Conservation (phyloP, 352 stramenopile genomes). For the Pythium pyrilobum region DNA sequence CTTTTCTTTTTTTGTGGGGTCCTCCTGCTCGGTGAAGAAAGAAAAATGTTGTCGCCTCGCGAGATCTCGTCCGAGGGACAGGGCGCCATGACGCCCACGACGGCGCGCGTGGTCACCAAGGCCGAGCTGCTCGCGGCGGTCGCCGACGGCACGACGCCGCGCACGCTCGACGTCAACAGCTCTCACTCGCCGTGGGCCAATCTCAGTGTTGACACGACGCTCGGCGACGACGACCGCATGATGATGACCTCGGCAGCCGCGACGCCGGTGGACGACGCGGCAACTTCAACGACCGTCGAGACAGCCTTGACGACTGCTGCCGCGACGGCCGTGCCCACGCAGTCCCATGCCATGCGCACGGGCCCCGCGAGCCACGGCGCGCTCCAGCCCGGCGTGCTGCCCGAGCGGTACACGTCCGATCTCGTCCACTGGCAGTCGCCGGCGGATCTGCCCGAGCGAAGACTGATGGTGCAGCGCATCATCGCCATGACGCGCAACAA, state of each 20-base stretch:
- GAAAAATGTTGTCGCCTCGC: constrained; percentile 31
- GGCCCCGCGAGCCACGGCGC: constrained; percentile 36
- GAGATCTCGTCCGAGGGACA: constrained; percentile 72
- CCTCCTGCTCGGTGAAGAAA: background rate
- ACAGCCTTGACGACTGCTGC: background rate
- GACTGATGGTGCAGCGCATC: constrained; percentile 84
- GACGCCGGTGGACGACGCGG: background rate
- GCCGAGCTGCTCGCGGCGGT: constrained; percentile 23
- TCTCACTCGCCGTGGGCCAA: constrained; percentile 63
- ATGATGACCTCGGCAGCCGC: constrained; percentile 1
- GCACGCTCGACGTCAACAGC: constrained; percentile 39
- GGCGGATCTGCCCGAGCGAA: constrained; percentile 65
- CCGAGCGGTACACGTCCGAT: constrained; percentile 73
- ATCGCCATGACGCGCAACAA: constrained; percentile 83
- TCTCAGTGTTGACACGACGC: constrained; percentile 60
- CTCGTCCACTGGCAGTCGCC: constrained; percentile 82
- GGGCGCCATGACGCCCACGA: constrained; percentile 59
- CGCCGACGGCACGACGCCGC: constrained; percentile 41
- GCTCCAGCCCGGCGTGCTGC: constrained; percentile 49
- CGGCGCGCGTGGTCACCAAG: constrained; percentile 50
- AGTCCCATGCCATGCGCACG: constrained; percentile 37
- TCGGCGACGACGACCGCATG: constrained; percentile 11
- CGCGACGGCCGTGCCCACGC: constrained; percentile 11
- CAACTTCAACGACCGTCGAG: background rate
- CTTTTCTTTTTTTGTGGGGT: too few relatives aligned